Conservation (phyloP, 2,329 filamentous ascomycete genomes). For the Neofusicoccum laricinum region DNA sequence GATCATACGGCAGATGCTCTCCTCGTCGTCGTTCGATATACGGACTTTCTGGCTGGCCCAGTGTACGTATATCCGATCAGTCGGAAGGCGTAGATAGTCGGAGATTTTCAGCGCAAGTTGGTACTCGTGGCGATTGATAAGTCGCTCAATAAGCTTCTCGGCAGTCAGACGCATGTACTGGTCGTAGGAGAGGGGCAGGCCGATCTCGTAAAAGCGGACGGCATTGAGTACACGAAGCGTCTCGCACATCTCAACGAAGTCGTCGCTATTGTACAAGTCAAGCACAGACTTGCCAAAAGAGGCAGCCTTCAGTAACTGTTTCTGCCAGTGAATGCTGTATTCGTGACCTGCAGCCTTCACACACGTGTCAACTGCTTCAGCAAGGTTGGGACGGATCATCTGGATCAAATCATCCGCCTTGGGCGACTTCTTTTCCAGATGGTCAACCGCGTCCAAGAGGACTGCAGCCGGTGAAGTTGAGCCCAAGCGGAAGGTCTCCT, state of each 20-base stretch:
- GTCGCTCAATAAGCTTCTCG: constrained; percentile 78
- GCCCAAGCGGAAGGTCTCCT: constrained; percentile 84
- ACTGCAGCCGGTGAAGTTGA: constrained; percentile 88
- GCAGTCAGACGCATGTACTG: constrained; percentile 90
- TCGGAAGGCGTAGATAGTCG: constrained; percentile 79
- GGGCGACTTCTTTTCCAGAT: constrained; percentile 88
- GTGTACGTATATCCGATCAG: constrained; percentile 89
- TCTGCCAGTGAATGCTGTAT: constrained; percentile 88
- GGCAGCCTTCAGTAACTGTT: constrained; percentile 89
- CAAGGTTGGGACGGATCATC: constrained; percentile 80
- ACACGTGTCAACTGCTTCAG: constrained; percentile 90
- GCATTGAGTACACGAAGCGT: constrained; percentile 89
- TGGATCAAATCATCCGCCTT: constrained; percentile 98
- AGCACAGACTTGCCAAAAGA: constrained; percentile 97
- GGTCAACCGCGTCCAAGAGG: constrained; percentile 86
- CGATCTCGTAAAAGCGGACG: constrained; percentile 85
- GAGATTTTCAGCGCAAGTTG: constrained; percentile 85
- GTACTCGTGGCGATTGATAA: constrained; percentile 89
- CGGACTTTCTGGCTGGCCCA: constrained; percentile 97
- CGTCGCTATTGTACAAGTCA: constrained; percentile 95
- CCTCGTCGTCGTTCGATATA: constrained; percentile 78
- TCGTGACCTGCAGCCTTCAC: constrained; percentile 92
- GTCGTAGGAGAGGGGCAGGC: constrained; percentile 86
- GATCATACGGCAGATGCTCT: constrained; percentile 79
- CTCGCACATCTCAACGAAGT: constrained; percentile 98